These are phyloP conservation scores for Trypanosomatidae sp. DNA, from an alignment of 208 protist genomes.

Conservation along the genomic window DNA sequence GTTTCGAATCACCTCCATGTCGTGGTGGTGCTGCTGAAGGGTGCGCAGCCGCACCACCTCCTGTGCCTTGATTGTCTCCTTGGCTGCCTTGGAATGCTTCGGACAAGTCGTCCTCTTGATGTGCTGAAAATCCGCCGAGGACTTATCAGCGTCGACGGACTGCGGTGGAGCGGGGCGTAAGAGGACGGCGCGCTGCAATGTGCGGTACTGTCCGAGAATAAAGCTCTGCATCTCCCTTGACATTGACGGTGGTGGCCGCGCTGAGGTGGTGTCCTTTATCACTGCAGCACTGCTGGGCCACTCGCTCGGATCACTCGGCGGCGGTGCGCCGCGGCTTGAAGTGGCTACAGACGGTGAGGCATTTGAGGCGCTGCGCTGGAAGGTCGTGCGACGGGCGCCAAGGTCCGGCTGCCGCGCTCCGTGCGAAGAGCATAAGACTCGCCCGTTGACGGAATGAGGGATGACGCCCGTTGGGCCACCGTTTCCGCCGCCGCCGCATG, in stretches of 20 bases:
- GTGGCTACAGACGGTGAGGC: not conserved
- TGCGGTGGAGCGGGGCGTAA: not conserved
- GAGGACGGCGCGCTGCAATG: slow-evolving; percentile 33
- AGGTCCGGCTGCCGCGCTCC: slow-evolving; percentile 14
- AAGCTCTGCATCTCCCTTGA: slow-evolving; percentile 35
- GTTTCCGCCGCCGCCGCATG: not conserved
- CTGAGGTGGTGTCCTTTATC: not conserved
- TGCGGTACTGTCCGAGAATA: slow-evolving; percentile 36
- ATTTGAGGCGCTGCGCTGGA: slow-evolving; percentile 10
- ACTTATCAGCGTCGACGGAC: not conserved
- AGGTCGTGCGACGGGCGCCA: slow-evolving; percentile 17
- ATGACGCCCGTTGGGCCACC: not conserved
- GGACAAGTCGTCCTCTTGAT: slow-evolving; percentile 18
- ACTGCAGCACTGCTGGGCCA: not conserved
- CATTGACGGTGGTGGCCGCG: slow-evolving; percentile 5
- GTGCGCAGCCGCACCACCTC: slow-evolving; percentile 42
- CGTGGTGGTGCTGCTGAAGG: slow-evolving; percentile 51
- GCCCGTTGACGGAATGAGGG: slow-evolving; percentile 10
- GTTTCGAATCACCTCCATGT: slow-evolving; percentile 50
- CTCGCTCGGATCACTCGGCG: not conserved
- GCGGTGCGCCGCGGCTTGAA: not conserved
- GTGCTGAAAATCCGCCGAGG: slow-evolving; percentile 9
- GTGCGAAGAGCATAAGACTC: slow-evolving; percentile 10
- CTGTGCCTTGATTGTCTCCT: slow-evolving; percentile 11
- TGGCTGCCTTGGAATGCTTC: slow-evolving; percentile 28